phyloP scores from a whole-genome alignment of 495 filamentous ascomycete species.

The Aspergillus egyptiacus region DNA sequence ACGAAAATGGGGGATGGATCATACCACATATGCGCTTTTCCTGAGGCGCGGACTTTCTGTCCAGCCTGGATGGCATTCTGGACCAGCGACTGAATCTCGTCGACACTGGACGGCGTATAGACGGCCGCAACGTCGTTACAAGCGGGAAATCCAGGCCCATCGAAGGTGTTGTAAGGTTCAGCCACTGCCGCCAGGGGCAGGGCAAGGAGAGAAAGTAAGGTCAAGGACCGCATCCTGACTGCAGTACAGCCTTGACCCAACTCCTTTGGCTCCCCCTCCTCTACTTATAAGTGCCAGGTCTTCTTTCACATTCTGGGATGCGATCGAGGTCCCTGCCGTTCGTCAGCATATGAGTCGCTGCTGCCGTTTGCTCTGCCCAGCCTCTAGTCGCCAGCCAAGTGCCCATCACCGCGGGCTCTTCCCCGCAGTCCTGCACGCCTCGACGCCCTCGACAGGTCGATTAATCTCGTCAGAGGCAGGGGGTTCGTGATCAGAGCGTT shows the following conservation, averaged over 20 bases:
- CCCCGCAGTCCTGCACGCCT: too few species aligned
- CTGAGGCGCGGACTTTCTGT: conserved; percentile 11
- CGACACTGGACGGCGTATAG: not conserved
- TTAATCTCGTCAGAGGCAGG: too few species aligned
- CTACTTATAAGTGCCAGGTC: not conserved
- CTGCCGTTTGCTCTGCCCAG: too few species aligned
- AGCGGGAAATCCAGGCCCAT: conserved; percentile 11
- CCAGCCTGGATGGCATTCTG: conserved; percentile 6
- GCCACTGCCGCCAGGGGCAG: not conserved
- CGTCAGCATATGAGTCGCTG: too few species aligned
- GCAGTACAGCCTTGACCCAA: too few species aligned
- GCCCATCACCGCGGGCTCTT: too few species aligned
- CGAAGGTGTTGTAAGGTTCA: conserved; percentile 13
- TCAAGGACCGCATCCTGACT: not conserved
- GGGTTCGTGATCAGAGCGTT: too few species aligned
- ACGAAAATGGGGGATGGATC: too few species aligned
- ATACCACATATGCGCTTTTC: conserved; percentile 16
- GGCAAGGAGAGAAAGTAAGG: not conserved
- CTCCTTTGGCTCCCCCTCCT: too few species aligned
- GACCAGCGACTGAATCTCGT: conserved; percentile 9
- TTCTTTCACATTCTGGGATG: not conserved
- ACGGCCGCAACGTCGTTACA: conserved; percentile 13
- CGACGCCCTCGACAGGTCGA: too few species aligned
- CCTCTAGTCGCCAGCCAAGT: too few species aligned
- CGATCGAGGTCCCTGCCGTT: not conserved